phyloP scores from a whole-genome alignment of 1,139 yeast genomes.

The Suhomyces bribrorum region DNA sequence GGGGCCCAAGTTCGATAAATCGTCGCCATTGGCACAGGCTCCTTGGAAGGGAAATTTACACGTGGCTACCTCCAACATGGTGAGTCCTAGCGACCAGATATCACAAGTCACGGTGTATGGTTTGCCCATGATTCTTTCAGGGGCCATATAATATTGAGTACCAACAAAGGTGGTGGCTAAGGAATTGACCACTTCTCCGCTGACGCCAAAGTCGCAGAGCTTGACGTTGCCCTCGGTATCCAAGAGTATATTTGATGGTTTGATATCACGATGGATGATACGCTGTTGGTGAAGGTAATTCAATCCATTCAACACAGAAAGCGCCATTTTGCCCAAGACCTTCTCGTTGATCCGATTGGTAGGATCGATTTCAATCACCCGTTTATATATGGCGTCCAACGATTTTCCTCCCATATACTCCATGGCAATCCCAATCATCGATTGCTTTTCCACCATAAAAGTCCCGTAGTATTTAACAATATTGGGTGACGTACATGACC shows the following conservation, averaged over 20 bases:
- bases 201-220: conserved; percentile 96
- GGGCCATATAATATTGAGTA: conserved; percentile 97
- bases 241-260: conserved; percentile 86
- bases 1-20: conserved; percentile 61
- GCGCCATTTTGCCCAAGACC: conserved; percentile 87
- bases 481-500: conserved; percentile 76
- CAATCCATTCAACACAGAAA: conserved; percentile 77
- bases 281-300: conserved; percentile 84
- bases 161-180: conserved; percentile 96
- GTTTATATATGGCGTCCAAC: conserved; percentile 83
- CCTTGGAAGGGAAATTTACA: conserved; percentile 71
- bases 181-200: conserved; percentile 94
- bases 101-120: conserved; percentile 94
- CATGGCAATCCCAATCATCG: conserved; percentile 88
- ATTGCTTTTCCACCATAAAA: conserved; percentile 71
- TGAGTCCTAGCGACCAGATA: conserved; percentile 93
- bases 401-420: conserved; percentile 95
- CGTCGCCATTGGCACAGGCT: conserved; percentile 22
- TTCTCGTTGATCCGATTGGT: conserved; percentile 91
- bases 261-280: conserved; percentile 90
- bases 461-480: conserved; percentile 94
- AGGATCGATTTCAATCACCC: conserved; percentile 53
- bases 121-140: conserved; percentile 93
- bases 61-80: conserved; percentile 87
- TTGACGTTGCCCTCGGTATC: conserved; percentile 80